Conservation (phyloP, 2,329 filamentous ascomycete species). For the Colletotrichum truncatum region DNA sequence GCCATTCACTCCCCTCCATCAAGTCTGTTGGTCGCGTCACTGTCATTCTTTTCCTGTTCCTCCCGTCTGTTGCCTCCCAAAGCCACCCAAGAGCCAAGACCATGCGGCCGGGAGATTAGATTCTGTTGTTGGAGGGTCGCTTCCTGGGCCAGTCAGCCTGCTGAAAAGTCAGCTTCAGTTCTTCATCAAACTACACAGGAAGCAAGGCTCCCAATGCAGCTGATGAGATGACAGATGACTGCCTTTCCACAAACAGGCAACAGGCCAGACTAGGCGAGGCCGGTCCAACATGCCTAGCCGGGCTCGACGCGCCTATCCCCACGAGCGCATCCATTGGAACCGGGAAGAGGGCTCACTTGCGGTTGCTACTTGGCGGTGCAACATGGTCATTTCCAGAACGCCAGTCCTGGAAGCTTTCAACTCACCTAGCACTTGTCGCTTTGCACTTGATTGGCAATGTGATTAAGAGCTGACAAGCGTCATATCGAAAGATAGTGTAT, state of each 20-base stretch:
- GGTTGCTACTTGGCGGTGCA: slow-evolving; percentile 15
- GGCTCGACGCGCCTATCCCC: background rate
- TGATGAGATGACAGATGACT: background rate
- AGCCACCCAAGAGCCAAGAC: slow-evolving; percentile 1
- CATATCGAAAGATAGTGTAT: background rate
- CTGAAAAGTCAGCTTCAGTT: slow-evolving; percentile 5
- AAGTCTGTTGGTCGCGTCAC: background rate
- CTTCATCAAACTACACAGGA: slow-evolving; percentile 27
- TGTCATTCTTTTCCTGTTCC: background rate
- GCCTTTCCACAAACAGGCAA: background rate
- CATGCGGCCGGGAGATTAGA: slow-evolving; percentile 24
- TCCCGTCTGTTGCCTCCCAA: slow-evolving; percentile 3
- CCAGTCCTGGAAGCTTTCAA: background rate
- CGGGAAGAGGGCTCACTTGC: background rate
- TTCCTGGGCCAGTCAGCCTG: slow-evolving; percentile 15
- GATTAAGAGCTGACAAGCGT: background rate
- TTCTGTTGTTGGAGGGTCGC: slow-evolving; percentile 16
- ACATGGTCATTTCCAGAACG: slow-evolving; percentile 23
- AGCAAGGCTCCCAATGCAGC: background rate
- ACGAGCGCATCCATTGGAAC: background rate
- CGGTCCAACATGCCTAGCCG: background rate
- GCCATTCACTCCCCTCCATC: background rate
- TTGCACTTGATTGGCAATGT: background rate
- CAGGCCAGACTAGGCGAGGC: background rate
- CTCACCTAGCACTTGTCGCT: background rate